Percentiles rank a stretch among this genome's conserved stretches.
These are phyloP conservation scores for Psilocybe mexicana DNA, from an alignment of 1,284 basidiomycete species.

Conservation along the genomic window DNA sequence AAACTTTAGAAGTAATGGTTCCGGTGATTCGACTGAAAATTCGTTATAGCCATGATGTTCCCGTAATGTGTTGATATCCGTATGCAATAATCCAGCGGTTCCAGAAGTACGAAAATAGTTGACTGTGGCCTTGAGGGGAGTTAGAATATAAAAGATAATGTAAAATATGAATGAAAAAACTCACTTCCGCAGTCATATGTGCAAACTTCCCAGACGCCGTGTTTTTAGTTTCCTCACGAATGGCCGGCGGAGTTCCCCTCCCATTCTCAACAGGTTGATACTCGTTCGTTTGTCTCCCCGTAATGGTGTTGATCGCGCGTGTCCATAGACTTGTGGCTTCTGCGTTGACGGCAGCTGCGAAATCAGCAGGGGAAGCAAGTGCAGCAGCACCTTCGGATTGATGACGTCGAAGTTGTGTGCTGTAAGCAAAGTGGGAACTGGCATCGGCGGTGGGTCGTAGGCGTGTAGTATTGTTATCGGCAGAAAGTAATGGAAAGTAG, in stretches of 20 bases:
- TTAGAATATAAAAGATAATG: slow-evolving; percentile 11
- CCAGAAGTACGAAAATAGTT: slow-evolving; percentile 65
- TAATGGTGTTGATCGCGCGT: slow-evolving; percentile 43
- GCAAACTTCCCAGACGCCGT: slow-evolving; percentile 62
- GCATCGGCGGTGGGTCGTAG: slow-evolving; percentile 63
- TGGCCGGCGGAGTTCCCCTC: slow-evolving; percentile 26
- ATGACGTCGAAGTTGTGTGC: slow-evolving; percentile 76
- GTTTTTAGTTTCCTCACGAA: slow-evolving; percentile 35
- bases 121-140: slow-evolving; percentile 57
- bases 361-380: slow-evolving; percentile 42
- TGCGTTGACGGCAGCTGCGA: slow-evolving; percentile 43
- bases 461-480: slow-evolving; percentile 43
- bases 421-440: slow-evolving; percentile 76
- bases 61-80: slow-evolving; percentile 69
- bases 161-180: slow-evolving; percentile 24
- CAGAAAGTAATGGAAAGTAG: slow-evolving; percentile 64
- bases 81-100: slow-evolving; percentile 60
- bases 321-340: slow-evolving; percentile 49
- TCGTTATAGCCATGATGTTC: slow-evolving; percentile 88
- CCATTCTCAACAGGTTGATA: slow-evolving; percentile 32
- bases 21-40: slow-evolving; percentile 84
- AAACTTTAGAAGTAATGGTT: slow-evolving; percentile 85
- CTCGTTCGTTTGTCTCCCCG: slow-evolving; percentile 35
- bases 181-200: slow-evolving; percentile 57
- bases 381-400: slow-evolving; percentile 43